Evolutionary conservation across 176 grass and related monocot genomes (phyloP).

Genomic region (Ananas comosus): DNA sequence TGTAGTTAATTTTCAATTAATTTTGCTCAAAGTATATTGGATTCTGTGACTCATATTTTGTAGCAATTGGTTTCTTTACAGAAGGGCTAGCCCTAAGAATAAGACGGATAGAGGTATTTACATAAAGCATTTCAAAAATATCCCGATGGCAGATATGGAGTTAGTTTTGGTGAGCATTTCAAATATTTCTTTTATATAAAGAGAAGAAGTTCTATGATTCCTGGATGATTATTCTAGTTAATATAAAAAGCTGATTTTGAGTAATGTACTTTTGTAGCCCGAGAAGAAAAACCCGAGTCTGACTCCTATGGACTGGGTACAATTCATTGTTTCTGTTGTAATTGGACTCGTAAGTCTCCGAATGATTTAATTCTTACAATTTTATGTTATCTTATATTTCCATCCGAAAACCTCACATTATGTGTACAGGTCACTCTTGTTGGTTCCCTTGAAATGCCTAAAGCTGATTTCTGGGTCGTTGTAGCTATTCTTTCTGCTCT

Average conservation of each 20-base stretch:
- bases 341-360: constrained; percentile 90
- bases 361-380: constrained; percentile 12
- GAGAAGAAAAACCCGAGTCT: constrained; percentile 98
- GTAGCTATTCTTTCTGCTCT: constrained; percentile 78
- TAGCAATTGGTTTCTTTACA: constrained; percentile 32
- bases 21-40: background rate
- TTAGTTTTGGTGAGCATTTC: constrained; percentile 69
- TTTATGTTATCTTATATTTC: constrained; percentile 8
- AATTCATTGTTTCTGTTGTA: constrained; percentile 83
- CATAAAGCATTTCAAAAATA: constrained; percentile 98
- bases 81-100: constrained; percentile 47
- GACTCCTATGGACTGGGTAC: constrained; percentile 97
- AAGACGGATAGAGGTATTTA: constrained; percentile 67
- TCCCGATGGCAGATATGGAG: constrained; percentile 99
- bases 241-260: background rate
- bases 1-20: too few species aligned
- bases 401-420: constrained; percentile 5
- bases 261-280: constrained; percentile 41
- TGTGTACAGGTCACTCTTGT: constrained; percentile 66
- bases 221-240: background rate
- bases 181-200: background rate
- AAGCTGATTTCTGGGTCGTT: constrained; percentile 95
- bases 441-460: constrained; percentile 88
- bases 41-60: constrained; percentile 1
- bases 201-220: background rate